These are phyloP conservation scores for Cladosporium austrohemisphaericum DNA, from an alignment of 2,329 filamentous ascomycete genomes.

Conservation along the genomic window DNA sequence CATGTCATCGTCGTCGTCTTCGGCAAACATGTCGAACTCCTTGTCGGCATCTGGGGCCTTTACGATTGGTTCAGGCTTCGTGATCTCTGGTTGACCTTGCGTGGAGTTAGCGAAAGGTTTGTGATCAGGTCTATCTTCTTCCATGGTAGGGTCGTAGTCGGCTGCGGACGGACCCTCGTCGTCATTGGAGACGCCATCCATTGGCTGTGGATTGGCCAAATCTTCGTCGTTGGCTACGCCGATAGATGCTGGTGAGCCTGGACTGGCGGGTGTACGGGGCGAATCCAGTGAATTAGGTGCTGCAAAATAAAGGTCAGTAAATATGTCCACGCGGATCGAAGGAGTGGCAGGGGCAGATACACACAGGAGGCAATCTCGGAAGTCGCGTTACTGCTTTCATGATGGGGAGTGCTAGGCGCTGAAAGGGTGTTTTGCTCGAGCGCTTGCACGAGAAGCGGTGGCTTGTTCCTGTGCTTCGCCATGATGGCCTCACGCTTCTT, in stretches of 20 bases:
- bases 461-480: constrained; percentile 71
- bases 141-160: constrained; percentile 81
- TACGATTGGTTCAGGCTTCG: neutral
- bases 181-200: constrained; percentile 31
- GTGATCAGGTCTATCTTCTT: constrained; percentile 58
- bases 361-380: constrained; percentile 21
- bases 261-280: constrained; percentile 25
- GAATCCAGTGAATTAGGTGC: constrained; percentile 24
- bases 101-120: constrained; percentile 21
- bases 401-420: constrained; percentile 57
- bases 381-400: constrained; percentile 25
- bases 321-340: neutral
- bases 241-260: constrained; percentile 39
- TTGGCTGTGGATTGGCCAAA: constrained; percentile 33
- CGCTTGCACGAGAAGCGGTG: constrained; percentile 61
- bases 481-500: constrained; percentile 80
- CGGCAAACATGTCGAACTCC: constrained; percentile 62
- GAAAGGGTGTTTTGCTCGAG: constrained; percentile 51
- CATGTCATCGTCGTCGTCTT: constrained; percentile 76
- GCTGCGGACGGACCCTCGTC: constrained; percentile 83
- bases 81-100: neutral
- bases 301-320: constrained; percentile 6
- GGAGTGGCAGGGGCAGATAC: neutral
- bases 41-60: constrained; percentile 40
- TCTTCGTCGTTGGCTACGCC: constrained; percentile 39